Evolutionary conservation across 352 stramenopile genomes (phyloP), one percentile per base, ranked within the genome.

Genomic region (Salisapilia sapeloensis): DNA sequence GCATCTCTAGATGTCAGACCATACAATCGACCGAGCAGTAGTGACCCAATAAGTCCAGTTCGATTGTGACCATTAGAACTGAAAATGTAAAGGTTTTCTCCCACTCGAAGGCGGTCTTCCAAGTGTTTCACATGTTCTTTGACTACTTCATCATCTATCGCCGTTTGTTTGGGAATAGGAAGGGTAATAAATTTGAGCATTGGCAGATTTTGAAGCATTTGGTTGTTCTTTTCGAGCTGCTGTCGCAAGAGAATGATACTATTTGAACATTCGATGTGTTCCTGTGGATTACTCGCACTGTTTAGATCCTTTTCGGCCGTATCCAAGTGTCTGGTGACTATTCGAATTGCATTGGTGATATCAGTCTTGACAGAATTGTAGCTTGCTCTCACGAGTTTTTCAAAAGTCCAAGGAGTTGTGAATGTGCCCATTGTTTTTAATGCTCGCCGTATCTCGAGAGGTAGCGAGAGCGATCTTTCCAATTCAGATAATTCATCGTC

Each of bases 21-120:
- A 25, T 85, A 90, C 14, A 90, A 33, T 4, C 74, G 58, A 1
- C 64, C 74, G 19, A 90, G 61, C 8, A 90, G 29, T 11, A 86
- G 35, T 3, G 70, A 64, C 6, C 59, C 46, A 13, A 86, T 18
- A n/a, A 86, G 42, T 4, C 67, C 70, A 11, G 74, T 82, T 12
- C 70, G 67, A 4, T 67, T 70, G 16, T 71, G 67, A n/a, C 70
- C 70, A 6, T 69, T 44, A 24, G 48, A 50, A 42, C 69, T 85
- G 44, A 90, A 90, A 2, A 83, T 35, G 37, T 79, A 86, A 9
- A 90, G n/a, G 30, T 60, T 74, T 29, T 75, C 53, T 5, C 53
- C 46, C 0, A 26, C 38, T 18, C 70, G 67, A 14, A 90, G 39
- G 3, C 50, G 46, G 5, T 49, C 36, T 36, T 90, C 74, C 7